These are phyloP conservation scores for Pluteus cervinus DNA, from an alignment of 768 basidiomycete genomes.

Conservation along the genomic window DNA sequence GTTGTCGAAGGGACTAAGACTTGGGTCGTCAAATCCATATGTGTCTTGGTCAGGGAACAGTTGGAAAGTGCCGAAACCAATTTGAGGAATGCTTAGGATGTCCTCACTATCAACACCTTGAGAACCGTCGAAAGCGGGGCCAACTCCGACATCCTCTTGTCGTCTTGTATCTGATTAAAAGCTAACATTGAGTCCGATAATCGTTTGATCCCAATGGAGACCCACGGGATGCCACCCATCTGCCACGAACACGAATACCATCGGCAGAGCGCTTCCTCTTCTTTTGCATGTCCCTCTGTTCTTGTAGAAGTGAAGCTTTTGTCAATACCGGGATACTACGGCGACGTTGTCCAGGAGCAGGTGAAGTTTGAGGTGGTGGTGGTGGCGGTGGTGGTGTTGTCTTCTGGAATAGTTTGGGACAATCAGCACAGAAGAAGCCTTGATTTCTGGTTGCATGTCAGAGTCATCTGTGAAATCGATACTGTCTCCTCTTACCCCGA, in stretches of 20 bases:
- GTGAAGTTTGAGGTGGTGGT: slow-evolving; percentile 33
- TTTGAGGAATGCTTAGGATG: slow-evolving; percentile 47
- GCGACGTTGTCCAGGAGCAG: slow-evolving; percentile 31
- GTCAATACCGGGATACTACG: slow-evolving; percentile 34
- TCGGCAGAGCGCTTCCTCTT: slow-evolving; percentile 24
- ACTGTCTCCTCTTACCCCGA: slow-evolving; percentile 40
- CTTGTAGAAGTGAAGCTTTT: slow-evolving; percentile 38
- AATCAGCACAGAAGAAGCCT: slow-evolving; percentile 55
- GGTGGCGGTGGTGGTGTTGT: slow-evolving; percentile 27
- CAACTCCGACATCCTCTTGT: slow-evolving; percentile 35
- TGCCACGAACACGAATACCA: slow-evolving; percentile 50
- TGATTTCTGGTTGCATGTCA: slow-evolving; percentile 26
- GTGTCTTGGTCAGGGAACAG: slow-evolving; percentile 64
- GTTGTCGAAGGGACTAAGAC: slow-evolving; percentile 45
- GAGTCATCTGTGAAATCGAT: background rate
- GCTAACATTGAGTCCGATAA: background rate
- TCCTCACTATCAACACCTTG: slow-evolving; percentile 64
- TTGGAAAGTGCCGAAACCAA: slow-evolving; percentile 56
- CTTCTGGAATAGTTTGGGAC: slow-evolving; percentile 46
- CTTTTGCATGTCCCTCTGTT: slow-evolving; percentile 43
- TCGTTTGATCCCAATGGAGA: slow-evolving; percentile 1
- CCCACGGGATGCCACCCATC: slow-evolving; percentile 53
- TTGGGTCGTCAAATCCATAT: slow-evolving; percentile 45
- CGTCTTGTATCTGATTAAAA: slow-evolving; percentile 27
- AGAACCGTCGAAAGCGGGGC: slow-evolving; percentile 56